Base-by-base conservation (phyloP, 805 yeast species). In the Cyberlindnera euphorbiae region DNA sequence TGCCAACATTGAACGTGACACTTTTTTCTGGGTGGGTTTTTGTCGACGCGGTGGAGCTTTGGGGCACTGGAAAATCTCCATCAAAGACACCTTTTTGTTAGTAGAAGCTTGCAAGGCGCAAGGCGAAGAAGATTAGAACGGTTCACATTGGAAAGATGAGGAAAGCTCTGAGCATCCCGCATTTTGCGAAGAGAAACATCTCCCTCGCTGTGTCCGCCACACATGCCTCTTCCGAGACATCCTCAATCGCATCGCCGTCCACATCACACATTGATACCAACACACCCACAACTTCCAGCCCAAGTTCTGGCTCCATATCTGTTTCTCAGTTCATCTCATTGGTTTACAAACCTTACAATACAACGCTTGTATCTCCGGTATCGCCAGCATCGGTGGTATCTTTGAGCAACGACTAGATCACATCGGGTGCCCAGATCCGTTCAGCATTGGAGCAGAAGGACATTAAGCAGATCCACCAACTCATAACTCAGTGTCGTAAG, bases 121-220 rank as follows among this genome's bases (percentile, higher is more conserved):
- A n/a, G n/a, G 22, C 9, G 7, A 9, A 8, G 22, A 19, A 19
- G 7, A 8, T 19, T 19, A 9, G 22, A 19, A 7, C 7, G 7
- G 7, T 19, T 19, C 22, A 19, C 22, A 22, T 7, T 15, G 4
- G 9, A 15, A 5, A 21, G 22, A 19, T 19, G 22, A 19, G 22
- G 9, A 19, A 19, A 19, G 22, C 22, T 19, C 22, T 19, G 22
- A 19, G 22, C 9, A 19, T 19, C 22, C 22, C 22, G 7, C 22
- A 19, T 19, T 19, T 35, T 6, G 35, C 39, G 5, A 35, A 30
- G 24, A 31, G 39, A 14, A 33, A 17, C 17, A 35, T 35, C 8
- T 35, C 39, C 11, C 4, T 35, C 3, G 39, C 39, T 9, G 35
- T 35, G 11, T 17, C 35, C 8, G 6, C 28, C 10, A 10, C 6